Conservation (phyloP, 2,329 filamentous ascomycete genomes). For the Penicillium sp. region DNA sequence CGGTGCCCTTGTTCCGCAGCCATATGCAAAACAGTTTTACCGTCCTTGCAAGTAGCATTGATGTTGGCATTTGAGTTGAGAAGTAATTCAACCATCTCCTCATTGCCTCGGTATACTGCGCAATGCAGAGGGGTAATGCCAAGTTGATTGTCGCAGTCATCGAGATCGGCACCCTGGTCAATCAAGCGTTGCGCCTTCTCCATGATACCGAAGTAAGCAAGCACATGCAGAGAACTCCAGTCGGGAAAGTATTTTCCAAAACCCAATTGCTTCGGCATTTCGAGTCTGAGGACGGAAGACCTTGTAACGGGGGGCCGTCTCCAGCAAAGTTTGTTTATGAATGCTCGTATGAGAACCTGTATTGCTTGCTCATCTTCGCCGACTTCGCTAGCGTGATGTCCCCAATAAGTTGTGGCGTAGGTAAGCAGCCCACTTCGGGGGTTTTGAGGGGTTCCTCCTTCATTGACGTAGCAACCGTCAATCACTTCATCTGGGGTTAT, state of each 20-base stretch:
- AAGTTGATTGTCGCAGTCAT: conserved; percentile 25
- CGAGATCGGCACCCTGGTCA: conserved; percentile 24
- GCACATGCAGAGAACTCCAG: conserved; percentile 30
- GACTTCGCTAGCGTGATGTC: conserved; percentile 27
- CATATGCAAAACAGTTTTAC: conserved; percentile 33
- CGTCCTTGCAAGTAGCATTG: conserved; percentile 25
- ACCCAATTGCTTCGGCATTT: conserved; percentile 22
- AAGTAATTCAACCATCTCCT: conserved; percentile 30
- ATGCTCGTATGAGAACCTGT: conserved; percentile 31
- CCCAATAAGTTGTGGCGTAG: conserved; percentile 33
- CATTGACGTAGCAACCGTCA: conserved; percentile 29
- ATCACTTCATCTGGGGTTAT: conserved; percentile 32
- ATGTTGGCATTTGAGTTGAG: conserved; percentile 26
- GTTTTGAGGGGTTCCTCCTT: conserved; percentile 9
- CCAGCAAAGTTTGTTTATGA: conserved; percentile 35
- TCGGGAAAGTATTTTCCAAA: conserved; percentile 27
- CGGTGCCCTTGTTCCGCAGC: conserved; percentile 26
- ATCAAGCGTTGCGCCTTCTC: conserved; percentile 26
- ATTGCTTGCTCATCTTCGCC: conserved; percentile 30
- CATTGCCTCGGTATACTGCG: conserved; percentile 29
- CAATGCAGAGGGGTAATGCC: conserved; percentile 31
- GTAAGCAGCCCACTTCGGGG: conserved; percentile 14
- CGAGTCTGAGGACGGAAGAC: not conserved
- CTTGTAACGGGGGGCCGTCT: conserved; percentile 20
- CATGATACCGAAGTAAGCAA: conserved; percentile 30